Evolutionary conservation across 768 basidiomycete species (phyloP), one percentile per base, ranked within the genome.

Genomic region (Harrya chromipes): DNA sequence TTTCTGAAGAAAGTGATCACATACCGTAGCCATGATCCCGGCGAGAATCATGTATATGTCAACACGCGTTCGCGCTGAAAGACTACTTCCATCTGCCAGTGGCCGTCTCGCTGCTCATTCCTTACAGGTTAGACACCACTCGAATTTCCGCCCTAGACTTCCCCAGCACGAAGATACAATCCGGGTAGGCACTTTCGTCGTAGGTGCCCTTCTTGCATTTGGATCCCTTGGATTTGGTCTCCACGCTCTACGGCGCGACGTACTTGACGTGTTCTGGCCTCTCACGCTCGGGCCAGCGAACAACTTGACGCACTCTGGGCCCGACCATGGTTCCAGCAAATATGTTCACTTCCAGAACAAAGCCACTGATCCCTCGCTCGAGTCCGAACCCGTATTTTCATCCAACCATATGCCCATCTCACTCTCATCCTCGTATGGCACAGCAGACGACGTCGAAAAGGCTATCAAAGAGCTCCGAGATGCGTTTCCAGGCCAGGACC

Each of bases 381-480:
- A 40, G 43, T 45, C 46, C 10, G 38, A 43, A 23, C 8, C 13
- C 19, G 16, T 11, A 11, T 8, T 23, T 16, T 42, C 39, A 26
- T 43, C 39, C 7, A 16, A 33, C 9, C 33, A 40, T 36, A 17
- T 23, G n/a, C 54, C 47, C 26, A 11, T 41, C 34, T 42, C 50
- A 5, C 40, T 57, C 21, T 42, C 36, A 20, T 56, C 58, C 19
- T 59, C 60, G 17, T 83, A 83, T 54, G 82, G 77, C 8, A 71
- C 76, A 16, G 69, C 67, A 4, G 54, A 70, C 34, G 79, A 82
- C 52, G 53, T 83, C 17, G 52, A 70, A 55, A 55, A 65, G 19
- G 82, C 84, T 10, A 84, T 85, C 16, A 59, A 70, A 14, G 80
- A 84, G 53, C 70, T 87, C 27, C 71, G 67, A 20, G 52, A 58